A percentile compares a stretch with the other conserved stretches of the same genome.
phyloP scores from a whole-genome alignment of 192 early-diverging fungal genomes.

The Rhizoclosmatium globosum region DNA sequence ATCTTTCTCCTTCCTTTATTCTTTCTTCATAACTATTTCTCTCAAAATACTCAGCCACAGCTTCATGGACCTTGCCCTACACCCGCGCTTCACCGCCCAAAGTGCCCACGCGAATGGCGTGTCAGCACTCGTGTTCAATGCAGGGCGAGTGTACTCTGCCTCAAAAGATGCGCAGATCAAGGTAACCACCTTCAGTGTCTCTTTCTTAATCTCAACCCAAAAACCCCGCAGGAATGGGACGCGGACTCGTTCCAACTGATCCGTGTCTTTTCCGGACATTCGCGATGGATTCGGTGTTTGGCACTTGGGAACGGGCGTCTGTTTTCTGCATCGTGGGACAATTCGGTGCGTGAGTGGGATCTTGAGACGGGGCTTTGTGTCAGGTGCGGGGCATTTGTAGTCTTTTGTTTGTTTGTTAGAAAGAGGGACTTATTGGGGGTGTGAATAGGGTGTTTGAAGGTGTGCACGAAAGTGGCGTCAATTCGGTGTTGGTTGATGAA shows the following conservation, averaged over 20 bases:
- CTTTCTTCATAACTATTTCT: too few relatives aligned
- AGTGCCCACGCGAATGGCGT: slow-evolving; percentile 21
- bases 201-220: neutral
- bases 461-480: slow-evolving; percentile 24
- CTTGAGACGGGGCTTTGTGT: slow-evolving; percentile 30
- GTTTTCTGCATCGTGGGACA: slow-evolving; percentile 46
- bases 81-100: slow-evolving; percentile 8
- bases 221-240: neutral
- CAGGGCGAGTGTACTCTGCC: slow-evolving; percentile 15
- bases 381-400: neutral
- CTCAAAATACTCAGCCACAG: neutral
- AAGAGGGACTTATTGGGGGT: slow-evolving; percentile 11
- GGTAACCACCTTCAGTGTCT: slow-evolving; percentile 1
- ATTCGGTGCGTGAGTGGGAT: slow-evolving; percentile 39
- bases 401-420: neutral
- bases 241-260: neutral
- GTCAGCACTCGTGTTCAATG: slow-evolving; percentile 11
- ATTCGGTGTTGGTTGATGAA: slow-evolving; percentile 29
- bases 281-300: slow-evolving; percentile 40
- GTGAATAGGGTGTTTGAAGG: neutral
- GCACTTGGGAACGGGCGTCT: slow-evolving; percentile 23
- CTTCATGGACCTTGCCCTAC: neutral
- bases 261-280: slow-evolving; percentile 39
- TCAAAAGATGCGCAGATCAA: slow-evolving; percentile 33
- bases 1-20: too few relatives aligned